Evolutionary conservation across 2,329 filamentous ascomycete species (phyloP).

Genomic region (Leptodontidium sp.): DNA sequence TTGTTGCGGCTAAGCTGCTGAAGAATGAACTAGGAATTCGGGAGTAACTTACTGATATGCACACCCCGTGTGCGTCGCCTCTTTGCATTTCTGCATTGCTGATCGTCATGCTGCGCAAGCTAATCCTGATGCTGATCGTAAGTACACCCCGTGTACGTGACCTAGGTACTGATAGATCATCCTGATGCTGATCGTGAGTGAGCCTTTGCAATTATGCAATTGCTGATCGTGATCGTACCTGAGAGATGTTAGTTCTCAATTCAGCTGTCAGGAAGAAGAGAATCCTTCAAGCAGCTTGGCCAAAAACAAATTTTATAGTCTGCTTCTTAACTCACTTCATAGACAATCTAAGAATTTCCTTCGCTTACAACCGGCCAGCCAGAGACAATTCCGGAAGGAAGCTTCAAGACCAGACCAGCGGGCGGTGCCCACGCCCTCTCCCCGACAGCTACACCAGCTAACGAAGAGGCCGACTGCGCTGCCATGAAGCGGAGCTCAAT

Average conservation of each 20-base stretch:
- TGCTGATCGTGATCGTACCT: background rate
- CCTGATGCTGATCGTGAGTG: background rate
- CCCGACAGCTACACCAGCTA: too few relatives aligned
- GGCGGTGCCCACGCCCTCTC: too few relatives aligned
- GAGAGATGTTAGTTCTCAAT: background rate
- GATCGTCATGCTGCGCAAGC: background rate
- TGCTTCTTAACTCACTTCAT: background rate
- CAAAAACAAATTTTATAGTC: background rate
- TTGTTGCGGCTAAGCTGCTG: background rate
- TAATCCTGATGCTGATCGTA: background rate
- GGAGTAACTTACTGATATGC: background rate
- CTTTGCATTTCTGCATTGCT: background rate
- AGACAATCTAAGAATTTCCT: background rate
- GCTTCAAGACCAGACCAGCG: too few relatives aligned
- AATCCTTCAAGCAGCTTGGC: constrained; percentile 1
- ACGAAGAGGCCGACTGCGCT: too few relatives aligned
- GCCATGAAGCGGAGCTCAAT: too few relatives aligned
- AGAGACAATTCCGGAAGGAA: too few relatives aligned
- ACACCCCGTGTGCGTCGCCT: background rate
- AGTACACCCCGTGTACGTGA: background rate
- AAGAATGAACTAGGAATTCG: background rate
- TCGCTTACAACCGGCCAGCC: background rate
- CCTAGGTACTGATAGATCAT: too few relatives aligned
- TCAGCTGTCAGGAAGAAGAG: background rate
- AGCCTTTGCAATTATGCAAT: background rate